These are phyloP conservation scores for Polytrichum commune DNA, from an alignment of 225 moss, liverwort and hornwort genomes.

Conservation along the genomic window DNA sequence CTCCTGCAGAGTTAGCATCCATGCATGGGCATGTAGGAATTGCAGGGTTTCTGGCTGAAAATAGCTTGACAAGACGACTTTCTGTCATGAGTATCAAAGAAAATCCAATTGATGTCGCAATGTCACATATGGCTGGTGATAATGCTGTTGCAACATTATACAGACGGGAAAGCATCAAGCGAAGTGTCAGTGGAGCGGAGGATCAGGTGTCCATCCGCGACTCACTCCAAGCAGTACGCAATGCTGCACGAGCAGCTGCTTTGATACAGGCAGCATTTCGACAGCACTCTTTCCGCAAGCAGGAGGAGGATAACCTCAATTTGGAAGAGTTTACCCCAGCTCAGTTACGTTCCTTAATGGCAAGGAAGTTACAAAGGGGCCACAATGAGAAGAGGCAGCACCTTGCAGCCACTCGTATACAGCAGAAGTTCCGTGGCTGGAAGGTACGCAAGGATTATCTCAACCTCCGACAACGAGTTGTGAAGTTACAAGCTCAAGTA, in stretches of 20 bases:
- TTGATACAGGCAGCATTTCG: conserved; percentile 53
- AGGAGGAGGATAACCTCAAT: conserved; percentile 41
- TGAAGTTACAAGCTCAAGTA: conserved; percentile 52
- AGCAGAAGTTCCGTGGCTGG: conserved; percentile 64
- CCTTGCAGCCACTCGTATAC: conserved; percentile 63
- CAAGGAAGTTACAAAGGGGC: conserved; percentile 29
- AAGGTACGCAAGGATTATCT: conserved; percentile 53
- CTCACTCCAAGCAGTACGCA: conserved; percentile 58
- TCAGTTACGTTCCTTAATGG: conserved; percentile 39
- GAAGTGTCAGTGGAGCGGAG: conserved; percentile 37
- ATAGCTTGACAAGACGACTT: conserved; percentile 62
- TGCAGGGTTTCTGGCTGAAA: conserved; percentile 83
- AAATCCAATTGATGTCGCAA: conserved; percentile 23
- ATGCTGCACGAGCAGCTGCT: conserved; percentile 57
- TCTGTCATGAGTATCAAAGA: conserved; percentile 53
- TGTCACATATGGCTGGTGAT: conserved; percentile 41
- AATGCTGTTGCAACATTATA: conserved; percentile 23
- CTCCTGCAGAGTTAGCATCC: conserved; percentile 75
- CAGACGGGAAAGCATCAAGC: conserved; percentile 48
- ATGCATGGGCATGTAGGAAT: conserved; percentile 72
- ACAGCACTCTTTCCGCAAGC: conserved; percentile 50
- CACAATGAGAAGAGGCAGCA: conserved; percentile 49
- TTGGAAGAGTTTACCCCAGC: conserved; percentile 32
- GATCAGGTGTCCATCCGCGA: conserved; percentile 41
- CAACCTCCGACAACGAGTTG: conserved; percentile 50